Evolutionary conservation across 2,329 filamentous ascomycete species (phyloP), one percentile per base, ranked within the genome.

Genomic region (Trichoderma sp.): DNA sequence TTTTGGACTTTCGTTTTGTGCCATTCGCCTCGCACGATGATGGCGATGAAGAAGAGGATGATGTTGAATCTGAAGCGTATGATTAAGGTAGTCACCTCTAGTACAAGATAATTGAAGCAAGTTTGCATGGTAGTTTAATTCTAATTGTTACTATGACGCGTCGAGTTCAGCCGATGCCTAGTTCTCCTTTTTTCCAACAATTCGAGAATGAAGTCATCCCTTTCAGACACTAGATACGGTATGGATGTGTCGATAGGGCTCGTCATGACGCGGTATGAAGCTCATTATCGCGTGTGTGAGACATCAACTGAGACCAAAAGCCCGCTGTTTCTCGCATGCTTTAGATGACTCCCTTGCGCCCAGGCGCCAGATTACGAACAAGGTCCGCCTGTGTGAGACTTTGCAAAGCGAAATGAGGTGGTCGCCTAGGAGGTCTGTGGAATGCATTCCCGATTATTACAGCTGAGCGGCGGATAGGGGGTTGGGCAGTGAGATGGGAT

Each of bases 1-100:
- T 95, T 81, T 86, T 96, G 28, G 93, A 96, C 80, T 97, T 95
- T 80, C 86, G 92, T 23, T 93, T 96, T 78, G 91, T 97, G 71
- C 93, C 93, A 17, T 91, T 90, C 69, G 85, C 87, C 17, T 87
- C 88, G 26, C 88, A 92, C 55, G 90, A 90, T 32, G 85, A 85
- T 6, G 82, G 82, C 0, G 74, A 75, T 8, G 74, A 72, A 23
- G n/a, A n/a, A n/a, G 72, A 70, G 1, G 75, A 75, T 3, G 50
- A 62, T 13, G 17, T 28, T 17, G 68, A 58, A 8, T 55, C 28
- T 30, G 61, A 65, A 32, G 61, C 39, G 23, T 53, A 64, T 64
- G 43, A 70, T 12, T 70, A 6, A 64, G 9, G 50, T 59, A 20
- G 28, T 7, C 17, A 59, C 55, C 9, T 20, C 8, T 26, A 23